Conservation (phyloP, 768 basidiomycete genomes). For the Pisolithus albus region DNA sequence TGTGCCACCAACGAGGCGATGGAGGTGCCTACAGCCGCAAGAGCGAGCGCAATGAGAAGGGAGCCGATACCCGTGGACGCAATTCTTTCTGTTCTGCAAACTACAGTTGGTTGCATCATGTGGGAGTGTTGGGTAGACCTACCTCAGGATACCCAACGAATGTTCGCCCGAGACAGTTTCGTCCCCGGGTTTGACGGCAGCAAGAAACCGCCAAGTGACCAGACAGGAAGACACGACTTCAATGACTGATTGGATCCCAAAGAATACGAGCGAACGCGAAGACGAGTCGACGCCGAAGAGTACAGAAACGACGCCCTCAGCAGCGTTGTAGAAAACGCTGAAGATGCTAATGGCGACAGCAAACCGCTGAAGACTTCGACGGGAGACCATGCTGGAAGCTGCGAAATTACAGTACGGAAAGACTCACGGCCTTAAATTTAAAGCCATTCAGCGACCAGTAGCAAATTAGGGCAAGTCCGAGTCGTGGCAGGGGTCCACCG, state of each 20-base stretch:
- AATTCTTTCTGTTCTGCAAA: slow-evolving; percentile 31
- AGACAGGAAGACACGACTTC: slow-evolving; percentile 40
- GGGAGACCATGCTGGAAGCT: slow-evolving; percentile 15
- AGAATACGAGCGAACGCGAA: slow-evolving; percentile 41
- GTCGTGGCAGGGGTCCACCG: background rate
- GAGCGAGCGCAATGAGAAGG: slow-evolving; percentile 30
- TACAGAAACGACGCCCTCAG: slow-evolving; percentile 38
- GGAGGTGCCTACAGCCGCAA: slow-evolving; percentile 33
- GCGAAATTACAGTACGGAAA: background rate
- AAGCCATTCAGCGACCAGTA: background rate
- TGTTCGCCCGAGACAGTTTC: slow-evolving; percentile 13
- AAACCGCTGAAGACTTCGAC: slow-evolving; percentile 31
- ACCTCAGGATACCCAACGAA: slow-evolving; percentile 11
- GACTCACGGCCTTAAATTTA: background rate
- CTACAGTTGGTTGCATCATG: background rate
- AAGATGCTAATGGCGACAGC: slow-evolving; percentile 33
- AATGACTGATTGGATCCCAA: slow-evolving; percentile 42
- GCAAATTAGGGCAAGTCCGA: background rate
- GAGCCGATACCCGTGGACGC: slow-evolving; percentile 31
- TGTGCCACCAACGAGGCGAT: slow-evolving; percentile 30
- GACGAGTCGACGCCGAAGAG: slow-evolving; percentile 39
- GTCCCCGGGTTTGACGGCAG: slow-evolving; percentile 28
- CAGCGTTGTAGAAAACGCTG: slow-evolving; percentile 32
- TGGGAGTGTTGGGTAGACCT: background rate
- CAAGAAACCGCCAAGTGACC: slow-evolving; percentile 40